Evolutionary conservation across 345 rosid genomes (phyloP).

Genomic region (Rhodamnia rubescens): DNA sequence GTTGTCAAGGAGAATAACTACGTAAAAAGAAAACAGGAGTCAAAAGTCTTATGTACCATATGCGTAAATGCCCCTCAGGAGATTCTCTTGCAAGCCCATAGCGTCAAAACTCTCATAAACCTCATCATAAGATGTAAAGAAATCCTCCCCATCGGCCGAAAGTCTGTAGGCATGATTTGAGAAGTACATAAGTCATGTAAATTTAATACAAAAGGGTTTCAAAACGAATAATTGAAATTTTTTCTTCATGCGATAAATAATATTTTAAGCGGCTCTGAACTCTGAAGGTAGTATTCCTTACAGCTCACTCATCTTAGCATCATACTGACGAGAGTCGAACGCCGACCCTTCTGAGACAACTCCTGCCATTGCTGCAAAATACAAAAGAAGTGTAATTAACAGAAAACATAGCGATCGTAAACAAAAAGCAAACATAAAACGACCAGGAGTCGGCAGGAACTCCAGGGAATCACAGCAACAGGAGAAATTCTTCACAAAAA

Average conservation of each 20-base stretch:
- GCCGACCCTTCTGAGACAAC: slow-evolving; percentile 52
- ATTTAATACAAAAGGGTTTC: no score
- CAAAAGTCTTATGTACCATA: slow-evolving; percentile 25
- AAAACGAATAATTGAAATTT: no score
- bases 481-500: neutral
- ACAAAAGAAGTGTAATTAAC: neutral
- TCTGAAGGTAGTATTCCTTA: slow-evolving; percentile 10
- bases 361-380: slow-evolving; percentile 54
- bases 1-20: neutral
- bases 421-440: neutral
- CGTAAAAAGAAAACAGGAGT: neutral
- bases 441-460: neutral
- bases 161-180: slow-evolving; percentile 27
- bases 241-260: neutral
- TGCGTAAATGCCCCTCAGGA: slow-evolving; percentile 76
- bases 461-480: neutral
- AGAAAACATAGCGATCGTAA: neutral
- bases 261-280: neutral
- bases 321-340: slow-evolving; percentile 60
- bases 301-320: slow-evolving; percentile 57
- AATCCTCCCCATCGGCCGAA: slow-evolving; percentile 43
- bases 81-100: slow-evolving; percentile 80
- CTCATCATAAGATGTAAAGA: slow-evolving; percentile 65
- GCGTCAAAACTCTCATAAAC: slow-evolving; percentile 60
- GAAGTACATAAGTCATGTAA: neutral